Base-by-base conservation (phyloP, 306 rosid genomes). In the Potentilla sterilis region DNA sequence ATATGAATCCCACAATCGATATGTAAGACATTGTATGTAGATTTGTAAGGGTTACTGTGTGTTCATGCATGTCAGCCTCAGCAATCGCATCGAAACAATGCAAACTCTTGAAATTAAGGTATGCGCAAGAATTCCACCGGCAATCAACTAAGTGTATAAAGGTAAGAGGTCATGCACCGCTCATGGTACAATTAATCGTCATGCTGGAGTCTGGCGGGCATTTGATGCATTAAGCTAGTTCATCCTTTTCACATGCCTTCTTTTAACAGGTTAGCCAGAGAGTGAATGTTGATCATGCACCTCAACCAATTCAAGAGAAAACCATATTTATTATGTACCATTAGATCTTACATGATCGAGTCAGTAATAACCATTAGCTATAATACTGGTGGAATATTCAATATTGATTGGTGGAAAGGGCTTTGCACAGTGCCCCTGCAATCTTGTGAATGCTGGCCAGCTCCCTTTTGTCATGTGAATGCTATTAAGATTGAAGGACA, bases 401-500 rank as follows among this genome's bases (percentile, higher is more conserved):
- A 49, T 4, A 54, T 57, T 57, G 34, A 57, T 59, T 59, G 38
- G 4, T 28, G 3, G 7, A 61, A 57, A 57, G 19, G 24, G 51
- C n/a, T 28, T 70, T 70, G 28, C 61, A 32, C 62, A 18, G 46
- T 18, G 9, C 63, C 19, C 24, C 46, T 44, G 59, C 18, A 21
- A n/a, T 70, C 82, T 77, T 80, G 87, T 80, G 87, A 84, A 61
- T 40, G 67, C 41, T 59, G 15, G 66, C 40, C 21, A 22, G 41
- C 37, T 48, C 51, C 5, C 78, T 40, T 75, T 48, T 75, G 69
- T 72, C 88, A 78, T 81, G 93, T 91, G 87, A 90, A 75, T 78
- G 72, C 72, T 46, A 75, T 80, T 67, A 80, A 80, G 67, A 22
- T 41, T 5, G 8, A 65, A 51, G 47, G 37, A 0, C 24, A 73